A percentile compares a stretch with the other conserved stretches of the same genome.
Evolutionary conservation across 2,329 filamentous ascomycete genomes (phyloP).

Genomic region (Botrytis tulipae): DNA sequence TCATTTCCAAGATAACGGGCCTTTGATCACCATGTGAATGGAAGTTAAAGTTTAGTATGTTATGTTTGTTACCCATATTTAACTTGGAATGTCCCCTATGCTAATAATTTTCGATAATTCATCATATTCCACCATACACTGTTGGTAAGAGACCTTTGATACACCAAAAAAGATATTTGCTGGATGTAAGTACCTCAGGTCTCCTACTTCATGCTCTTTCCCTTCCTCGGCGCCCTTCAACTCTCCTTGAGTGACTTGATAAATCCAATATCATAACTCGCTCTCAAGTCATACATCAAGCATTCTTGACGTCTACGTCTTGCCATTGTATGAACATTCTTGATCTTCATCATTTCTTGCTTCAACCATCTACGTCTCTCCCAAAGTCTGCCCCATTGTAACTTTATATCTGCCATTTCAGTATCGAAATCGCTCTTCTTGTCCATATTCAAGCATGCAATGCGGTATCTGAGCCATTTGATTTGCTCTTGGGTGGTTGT

Average conservation of each 20-base stretch:
- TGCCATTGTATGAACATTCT: not conserved
- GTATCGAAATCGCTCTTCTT: not conserved
- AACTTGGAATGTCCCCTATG: not conserved
- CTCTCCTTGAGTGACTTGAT: conserved; percentile 6
- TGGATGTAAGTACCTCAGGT: conserved; percentile 2
- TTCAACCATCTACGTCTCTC: conserved; percentile 15
- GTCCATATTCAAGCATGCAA: not conserved
- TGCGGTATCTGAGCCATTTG: not conserved
- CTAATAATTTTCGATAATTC: not conserved
- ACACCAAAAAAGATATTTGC: conserved; percentile 12
- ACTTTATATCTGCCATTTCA: not conserved
- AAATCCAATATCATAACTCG: not conserved
- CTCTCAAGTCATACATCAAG: not conserved
- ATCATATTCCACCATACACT: not conserved
- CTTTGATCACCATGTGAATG: not conserved
- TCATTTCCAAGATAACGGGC: not conserved
- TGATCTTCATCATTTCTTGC: conserved; percentile 12
- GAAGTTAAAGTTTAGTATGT: not conserved
- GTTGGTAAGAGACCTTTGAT: conserved; percentile 1
- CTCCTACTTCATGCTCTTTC: not conserved
- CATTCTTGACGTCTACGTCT: not conserved
- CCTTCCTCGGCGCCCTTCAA: not conserved
- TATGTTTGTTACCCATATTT: not conserved
- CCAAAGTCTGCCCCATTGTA: not conserved
- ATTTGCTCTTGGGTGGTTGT: not conserved